Evolutionary conservation across 768 basidiomycete species (phyloP).

Genomic region (Jaapia argillacea): DNA sequence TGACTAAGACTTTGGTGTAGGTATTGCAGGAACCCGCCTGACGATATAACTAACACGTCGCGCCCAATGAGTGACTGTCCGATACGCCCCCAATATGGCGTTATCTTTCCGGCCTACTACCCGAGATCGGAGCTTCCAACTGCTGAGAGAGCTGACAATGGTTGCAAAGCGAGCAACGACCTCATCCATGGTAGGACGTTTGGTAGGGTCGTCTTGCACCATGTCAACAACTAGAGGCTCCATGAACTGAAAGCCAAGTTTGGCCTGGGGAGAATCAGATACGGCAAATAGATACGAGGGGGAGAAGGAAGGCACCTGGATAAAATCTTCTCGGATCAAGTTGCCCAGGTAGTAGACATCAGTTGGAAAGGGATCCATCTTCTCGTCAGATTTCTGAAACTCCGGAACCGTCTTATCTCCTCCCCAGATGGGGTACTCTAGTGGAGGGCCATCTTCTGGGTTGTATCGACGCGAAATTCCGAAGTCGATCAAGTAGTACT

Average conservation of each 20-base stretch:
- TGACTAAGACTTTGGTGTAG: no score
- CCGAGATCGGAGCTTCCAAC: slow-evolving; percentile 6
- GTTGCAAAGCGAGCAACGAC: slow-evolving; percentile 8
- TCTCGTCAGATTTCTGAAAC: slow-evolving; percentile 3
- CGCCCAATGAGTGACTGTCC: background rate
- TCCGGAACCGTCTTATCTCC: slow-evolving; percentile 14
- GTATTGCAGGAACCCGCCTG: slow-evolving; percentile 2
- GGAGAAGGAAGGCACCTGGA: slow-evolving; percentile 1
- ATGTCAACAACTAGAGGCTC: slow-evolving; percentile 14
- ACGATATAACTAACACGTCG: slow-evolving; percentile 5
- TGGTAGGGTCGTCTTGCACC: slow-evolving; percentile 14
- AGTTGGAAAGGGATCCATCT: slow-evolving; percentile 6
- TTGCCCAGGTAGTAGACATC: slow-evolving; percentile 13
- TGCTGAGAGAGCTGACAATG: slow-evolving; percentile 3
- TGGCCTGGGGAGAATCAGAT: slow-evolving; percentile 8
- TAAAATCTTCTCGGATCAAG: slow-evolving; percentile 6
- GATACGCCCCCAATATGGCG: background rate
- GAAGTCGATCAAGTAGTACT: slow-evolving; percentile 19
- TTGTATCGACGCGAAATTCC: slow-evolving; percentile 5
- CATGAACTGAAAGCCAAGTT: slow-evolving; percentile 15
- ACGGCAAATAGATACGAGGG: background rate
- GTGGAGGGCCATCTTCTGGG: slow-evolving; percentile 1
- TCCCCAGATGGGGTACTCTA: slow-evolving; percentile 7
- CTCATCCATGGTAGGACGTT: slow-evolving; percentile 16
- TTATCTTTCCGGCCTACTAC: slow-evolving; percentile 5